Conservation (phyloP, 345 rosid species). For the Sisymbrium altissimum region DNA sequence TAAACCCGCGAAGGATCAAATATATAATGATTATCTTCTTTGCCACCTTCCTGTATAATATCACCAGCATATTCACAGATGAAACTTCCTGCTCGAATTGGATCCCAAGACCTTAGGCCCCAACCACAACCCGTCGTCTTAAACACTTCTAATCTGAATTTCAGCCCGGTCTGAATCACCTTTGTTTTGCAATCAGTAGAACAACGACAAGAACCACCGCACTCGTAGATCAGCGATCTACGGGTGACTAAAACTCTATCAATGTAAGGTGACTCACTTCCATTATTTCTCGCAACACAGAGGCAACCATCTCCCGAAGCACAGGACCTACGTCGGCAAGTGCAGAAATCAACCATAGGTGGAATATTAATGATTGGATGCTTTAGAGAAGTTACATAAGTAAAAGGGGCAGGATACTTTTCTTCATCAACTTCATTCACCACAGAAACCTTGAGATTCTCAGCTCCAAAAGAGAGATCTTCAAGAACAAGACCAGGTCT, state of each 20-base stretch:
- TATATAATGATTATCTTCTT: constrained; percentile 29
- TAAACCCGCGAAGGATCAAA: constrained; percentile 43
- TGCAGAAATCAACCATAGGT: constrained; percentile 18
- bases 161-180: constrained; percentile 40
- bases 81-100: constrained; percentile 43
- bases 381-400: constrained; percentile 43
- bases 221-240: constrained; percentile 33
- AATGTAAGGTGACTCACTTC: constrained; percentile 25
- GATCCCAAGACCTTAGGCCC: constrained; percentile 46
- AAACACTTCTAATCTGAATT: constrained; percentile 43
- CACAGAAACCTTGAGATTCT: constrained; percentile 45
- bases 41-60: not conserved
- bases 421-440: constrained; percentile 69
- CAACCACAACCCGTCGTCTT: constrained; percentile 36
- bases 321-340: constrained; percentile 14
- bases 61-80: constrained; percentile 51
- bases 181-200: constrained; percentile 34
- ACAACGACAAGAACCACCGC: constrained; percentile 46
- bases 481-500: constrained; percentile 48
- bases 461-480: constrained; percentile 66
- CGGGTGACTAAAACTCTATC: constrained; percentile 16
- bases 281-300: constrained; percentile 40
- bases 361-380: constrained; percentile 27
- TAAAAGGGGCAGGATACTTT: constrained; percentile 56
- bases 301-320: constrained; percentile 17